A percentile compares a stretch with the other conserved stretches of the same genome.
Evolutionary conservation across 2,329 filamentous ascomycete species (phyloP).

Genomic region (Fusarium nisikadoi): DNA sequence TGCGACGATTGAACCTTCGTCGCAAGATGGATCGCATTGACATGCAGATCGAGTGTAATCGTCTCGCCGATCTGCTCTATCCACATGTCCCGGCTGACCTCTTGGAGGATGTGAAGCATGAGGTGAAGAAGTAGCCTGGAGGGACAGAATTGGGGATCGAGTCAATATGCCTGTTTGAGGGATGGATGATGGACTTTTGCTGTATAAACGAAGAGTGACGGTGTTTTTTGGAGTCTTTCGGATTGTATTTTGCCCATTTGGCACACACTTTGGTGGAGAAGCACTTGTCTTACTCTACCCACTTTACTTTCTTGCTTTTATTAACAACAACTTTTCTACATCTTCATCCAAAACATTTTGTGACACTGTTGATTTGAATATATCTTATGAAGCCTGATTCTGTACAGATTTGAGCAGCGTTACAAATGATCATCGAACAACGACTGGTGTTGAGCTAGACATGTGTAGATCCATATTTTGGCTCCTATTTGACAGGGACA

Average conservation of each 20-base stretch:
- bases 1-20: background rate
- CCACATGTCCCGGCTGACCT: background rate
- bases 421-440: background rate
- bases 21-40: fast-evolving
- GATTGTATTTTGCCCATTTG: background rate
- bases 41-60: background rate
- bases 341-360: background rate
- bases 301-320: background rate
- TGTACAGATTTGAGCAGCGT: background rate
- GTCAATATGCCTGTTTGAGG: fast-evolving
- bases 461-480: background rate
- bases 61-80: fast-evolving
- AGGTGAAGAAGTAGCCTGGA: background rate
- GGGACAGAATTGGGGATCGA: background rate
- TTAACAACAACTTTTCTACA: background rate
- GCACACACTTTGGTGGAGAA: background rate
- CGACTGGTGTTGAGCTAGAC: fast-evolving
- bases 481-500: fast-evolving
- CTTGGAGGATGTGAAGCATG: too few relatives aligned
- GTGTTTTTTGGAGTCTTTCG: background rate
- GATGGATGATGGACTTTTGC: background rate
- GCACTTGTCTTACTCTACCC: background rate
- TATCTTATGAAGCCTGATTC: fast-evolving
- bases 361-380: fast-evolving
- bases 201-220: background rate